Conservation (phyloP, 177 flowering plant genomes). For the Vitis hybrid region DNA sequence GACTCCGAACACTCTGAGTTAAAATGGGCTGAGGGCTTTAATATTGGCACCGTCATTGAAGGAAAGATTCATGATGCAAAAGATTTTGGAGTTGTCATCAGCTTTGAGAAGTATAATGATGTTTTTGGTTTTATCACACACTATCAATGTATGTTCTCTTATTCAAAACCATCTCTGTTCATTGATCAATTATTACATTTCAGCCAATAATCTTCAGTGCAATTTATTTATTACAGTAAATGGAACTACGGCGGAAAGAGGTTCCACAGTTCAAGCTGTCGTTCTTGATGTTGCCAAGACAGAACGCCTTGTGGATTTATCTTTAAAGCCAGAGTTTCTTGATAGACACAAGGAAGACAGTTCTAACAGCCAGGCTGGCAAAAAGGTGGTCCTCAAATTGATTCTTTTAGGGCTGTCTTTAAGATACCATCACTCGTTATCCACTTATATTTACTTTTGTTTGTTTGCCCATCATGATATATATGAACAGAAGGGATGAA, state of each 20-base stretch:
- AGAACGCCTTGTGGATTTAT: constrained; percentile 84
- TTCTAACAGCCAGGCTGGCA: constrained; percentile 18
- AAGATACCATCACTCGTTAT: background rate
- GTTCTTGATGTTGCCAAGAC: constrained; percentile 81
- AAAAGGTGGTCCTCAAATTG: constrained; percentile 43
- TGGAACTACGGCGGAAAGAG: constrained; percentile 45
- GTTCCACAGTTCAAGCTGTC: constrained; percentile 64
- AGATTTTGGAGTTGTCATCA: constrained; percentile 75
- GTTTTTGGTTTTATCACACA: constrained; percentile 79
- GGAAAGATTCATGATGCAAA: constrained; percentile 67
- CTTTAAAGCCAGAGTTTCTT: constrained; percentile 69
- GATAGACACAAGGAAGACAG: constrained; percentile 23
- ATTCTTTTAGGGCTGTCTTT: background rate
- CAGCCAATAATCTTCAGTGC: background rate
- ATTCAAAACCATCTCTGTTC: background rate
- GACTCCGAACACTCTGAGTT: constrained; percentile 33
- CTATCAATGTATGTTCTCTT: constrained; percentile 59
- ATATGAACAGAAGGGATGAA: too few species aligned
- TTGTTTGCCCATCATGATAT: too few species aligned
- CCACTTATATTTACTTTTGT: background rate
- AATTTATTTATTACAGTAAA: constrained; percentile 50
- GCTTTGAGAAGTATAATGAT: constrained; percentile 58
- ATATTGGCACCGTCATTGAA: constrained; percentile 55
- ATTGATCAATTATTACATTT: background rate
- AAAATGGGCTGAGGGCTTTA: constrained; percentile 57